These are phyloP conservation scores for Wickerhamomyces chambardii DNA, from an alignment of 805 yeast genomes.

Conservation along the genomic window DNA sequence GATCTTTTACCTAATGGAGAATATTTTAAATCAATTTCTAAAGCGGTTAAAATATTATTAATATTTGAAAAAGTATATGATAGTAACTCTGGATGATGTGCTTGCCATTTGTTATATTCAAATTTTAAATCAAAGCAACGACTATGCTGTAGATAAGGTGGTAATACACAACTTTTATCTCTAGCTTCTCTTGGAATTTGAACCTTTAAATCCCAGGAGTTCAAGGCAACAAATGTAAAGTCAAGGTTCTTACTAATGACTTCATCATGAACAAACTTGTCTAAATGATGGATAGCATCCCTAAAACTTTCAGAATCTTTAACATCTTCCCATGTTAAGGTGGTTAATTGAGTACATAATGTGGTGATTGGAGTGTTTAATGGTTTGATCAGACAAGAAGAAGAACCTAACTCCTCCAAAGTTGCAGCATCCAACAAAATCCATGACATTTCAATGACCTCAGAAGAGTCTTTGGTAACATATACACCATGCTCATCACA, in stretches of 20 bases:
- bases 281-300: conserved; percentile 52
- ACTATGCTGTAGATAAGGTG: conserved; percentile 69
- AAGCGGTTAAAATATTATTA: conserved; percentile 17
- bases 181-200: conserved; percentile 75
- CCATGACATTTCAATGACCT: conserved; percentile 65
- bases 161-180: conserved; percentile 64
- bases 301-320: conserved; percentile 48
- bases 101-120: conserved; percentile 70
- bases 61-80: conserved; percentile 20
- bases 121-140: conserved; percentile 65
- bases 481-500: conserved; percentile 54
- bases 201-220: conserved; percentile 67
- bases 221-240: conserved; percentile 58
- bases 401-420: conserved; percentile 31
- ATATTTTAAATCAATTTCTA: conserved; percentile 14
- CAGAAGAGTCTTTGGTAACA: conserved; percentile 59
- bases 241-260: conserved; percentile 33
- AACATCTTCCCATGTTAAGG: conserved; percentile 54
- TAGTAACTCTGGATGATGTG: conserved; percentile 43
- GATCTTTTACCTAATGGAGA: conserved; percentile 2
- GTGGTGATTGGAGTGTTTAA: conserved; percentile 59
- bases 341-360: conserved; percentile 38
- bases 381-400: conserved; percentile 47
- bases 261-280: conserved; percentile 35
- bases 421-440: conserved; percentile 44